phyloP scores from a whole-genome alignment of 805 yeast species.

The Pichia deserticola region DNA sequence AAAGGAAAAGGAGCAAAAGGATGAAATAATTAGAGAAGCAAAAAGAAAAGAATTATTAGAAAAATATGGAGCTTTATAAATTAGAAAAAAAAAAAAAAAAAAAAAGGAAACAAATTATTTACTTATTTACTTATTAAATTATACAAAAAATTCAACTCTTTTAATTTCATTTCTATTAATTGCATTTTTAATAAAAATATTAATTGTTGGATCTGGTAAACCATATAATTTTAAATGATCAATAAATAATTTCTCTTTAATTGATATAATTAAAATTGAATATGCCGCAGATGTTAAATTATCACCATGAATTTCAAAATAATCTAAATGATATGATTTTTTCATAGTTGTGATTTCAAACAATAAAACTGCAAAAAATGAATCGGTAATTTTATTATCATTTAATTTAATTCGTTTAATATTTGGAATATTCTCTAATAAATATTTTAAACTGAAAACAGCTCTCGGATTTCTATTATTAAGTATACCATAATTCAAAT shows the following conservation, averaged over 20 bases:
- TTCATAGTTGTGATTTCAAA: not conserved
- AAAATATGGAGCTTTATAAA: slow-evolving; percentile 31
- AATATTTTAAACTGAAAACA: not conserved
- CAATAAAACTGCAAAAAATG: not conserved
- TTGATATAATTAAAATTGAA: not conserved
- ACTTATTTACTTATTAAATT: not conserved
- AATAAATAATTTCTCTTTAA: not conserved
- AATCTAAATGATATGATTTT: not conserved
- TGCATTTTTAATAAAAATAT: not conserved
- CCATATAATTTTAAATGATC: not conserved
- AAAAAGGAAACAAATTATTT: too few relatives aligned
- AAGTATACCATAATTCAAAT: not conserved
- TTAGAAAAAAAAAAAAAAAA: not conserved
- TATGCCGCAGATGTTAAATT: not conserved
- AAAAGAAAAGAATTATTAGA: slow-evolving; percentile 28
- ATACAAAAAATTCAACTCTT: not conserved
- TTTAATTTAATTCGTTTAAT: not conserved
- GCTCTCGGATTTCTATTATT: not conserved
- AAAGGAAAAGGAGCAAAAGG: slow-evolving; percentile 28
- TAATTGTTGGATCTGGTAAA: not conserved
- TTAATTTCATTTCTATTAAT: not conserved
- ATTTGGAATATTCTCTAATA: slow-evolving; percentile 1
- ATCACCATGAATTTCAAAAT: not conserved
- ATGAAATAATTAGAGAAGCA: slow-evolving; percentile 21
- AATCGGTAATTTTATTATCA: not conserved